Base-by-base conservation (phyloP, 495 filamentous ascomycete genomes). In the Podospora australis region DNA sequence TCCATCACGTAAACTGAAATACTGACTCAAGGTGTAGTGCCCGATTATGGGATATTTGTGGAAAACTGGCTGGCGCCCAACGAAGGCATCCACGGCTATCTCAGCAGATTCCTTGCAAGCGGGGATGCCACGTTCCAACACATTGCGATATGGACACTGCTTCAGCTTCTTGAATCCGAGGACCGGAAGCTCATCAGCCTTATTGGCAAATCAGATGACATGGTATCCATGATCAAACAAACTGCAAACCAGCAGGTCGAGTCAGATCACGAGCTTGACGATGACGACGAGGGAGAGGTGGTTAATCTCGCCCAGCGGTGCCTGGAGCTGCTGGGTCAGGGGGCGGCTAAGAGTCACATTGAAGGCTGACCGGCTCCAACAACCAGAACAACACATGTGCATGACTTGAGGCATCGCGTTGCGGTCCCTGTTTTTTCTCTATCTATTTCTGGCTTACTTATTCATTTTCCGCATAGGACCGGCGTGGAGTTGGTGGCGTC, bases 51-150 rank as follows among this genome's bases (percentile, higher is more conserved):
- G 4, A 90, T 96, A 53, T 98, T 98, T 65, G 82, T 96, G 22
- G 82, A 90, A 49, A 84, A 91, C 67, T 98, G 92, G 92, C 81
- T 75, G 19, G 84, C 94, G 57, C 92, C 92, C 3, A 83, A 89
- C 49, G 91, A 89, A 46, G 92, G 92, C 22, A 95, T 98, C 51
- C 89, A 95, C 62, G 91, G 92, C 41, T 98, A 98, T 60, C 75
- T 98, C 16, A 84, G 80, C 50, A 81, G 92, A 40, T 98, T 98
- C 72, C 79, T 98, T 4, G 87, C 83, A 17, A 95, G 88, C 59
- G 90, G 88, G 32, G 92, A 98, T 62, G 83, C 94, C 10, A 98
- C 92, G 1, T 98, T 98, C 74, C 92, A 98, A 63, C 92, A 98
- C 65, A 98, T 98, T 57, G 91, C 92, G 28, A 96, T 96, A 54